Evolutionary conservation across 2,329 filamentous ascomycete species (phyloP).

Genomic region (Botrytis pseudocinerea): DNA sequence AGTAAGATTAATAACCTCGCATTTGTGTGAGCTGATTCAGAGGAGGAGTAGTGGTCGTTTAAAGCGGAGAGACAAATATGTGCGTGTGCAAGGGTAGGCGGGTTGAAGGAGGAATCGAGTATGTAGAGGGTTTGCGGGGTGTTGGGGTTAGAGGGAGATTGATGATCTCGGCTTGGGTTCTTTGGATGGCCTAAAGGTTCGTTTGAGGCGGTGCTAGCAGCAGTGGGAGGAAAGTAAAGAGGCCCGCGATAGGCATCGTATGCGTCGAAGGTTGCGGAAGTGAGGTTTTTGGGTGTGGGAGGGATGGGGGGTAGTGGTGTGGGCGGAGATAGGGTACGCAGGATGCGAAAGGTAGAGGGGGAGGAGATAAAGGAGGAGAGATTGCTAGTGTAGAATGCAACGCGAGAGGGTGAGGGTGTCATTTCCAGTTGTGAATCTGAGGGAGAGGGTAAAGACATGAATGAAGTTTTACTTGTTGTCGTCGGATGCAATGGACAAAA

Average conservation of each 20-base stretch:
- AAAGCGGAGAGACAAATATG: conserved; percentile 55
- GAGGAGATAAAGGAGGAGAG: conserved; percentile 37
- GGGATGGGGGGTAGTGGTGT: conserved; percentile 36
- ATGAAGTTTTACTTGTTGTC: neutral
- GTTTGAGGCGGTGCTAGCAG: neutral
- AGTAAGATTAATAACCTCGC: conserved; percentile 58
- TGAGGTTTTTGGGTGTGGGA: conserved; percentile 44
- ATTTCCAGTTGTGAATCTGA: neutral
- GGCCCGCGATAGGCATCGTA: neutral
- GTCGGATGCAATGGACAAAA: neutral
- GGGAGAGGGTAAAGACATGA: neutral
- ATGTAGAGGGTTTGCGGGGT: conserved; percentile 50
- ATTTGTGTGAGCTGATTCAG: conserved; percentile 31
- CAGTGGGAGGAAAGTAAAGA: neutral
- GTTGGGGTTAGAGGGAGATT: conserved; percentile 25
- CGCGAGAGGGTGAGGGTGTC: neutral
- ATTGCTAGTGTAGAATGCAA: conserved; percentile 27
- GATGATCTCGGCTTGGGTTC: neutral
- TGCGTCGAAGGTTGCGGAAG: neutral
- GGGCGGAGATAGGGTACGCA: conserved; percentile 30
- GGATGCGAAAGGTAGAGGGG: conserved; percentile 34
- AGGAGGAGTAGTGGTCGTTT: conserved; percentile 17
- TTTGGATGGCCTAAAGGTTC: neutral
- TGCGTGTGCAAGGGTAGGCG: conserved; percentile 62
- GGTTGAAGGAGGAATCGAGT: conserved; percentile 69